Evolutionary conservation across 148 eudicot species (phyloP).

Genomic region (Agrostemma githago): DNA sequence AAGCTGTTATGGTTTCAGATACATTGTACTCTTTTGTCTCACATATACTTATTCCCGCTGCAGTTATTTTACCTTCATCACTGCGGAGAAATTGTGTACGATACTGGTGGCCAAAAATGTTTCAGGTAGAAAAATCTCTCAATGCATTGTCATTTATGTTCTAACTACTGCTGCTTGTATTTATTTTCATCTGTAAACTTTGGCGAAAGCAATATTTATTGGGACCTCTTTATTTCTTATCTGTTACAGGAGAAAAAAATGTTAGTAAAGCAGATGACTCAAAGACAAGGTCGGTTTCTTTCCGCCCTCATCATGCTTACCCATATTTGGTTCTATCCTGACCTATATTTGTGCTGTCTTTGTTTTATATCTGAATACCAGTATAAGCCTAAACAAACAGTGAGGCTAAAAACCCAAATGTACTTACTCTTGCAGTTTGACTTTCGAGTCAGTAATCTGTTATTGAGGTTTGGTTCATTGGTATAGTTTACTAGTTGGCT

Average conservation of each 20-base stretch:
- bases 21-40: neutral
- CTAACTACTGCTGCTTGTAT: neutral
- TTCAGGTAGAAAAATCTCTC: conserved; percentile 38
- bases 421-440: neutral
- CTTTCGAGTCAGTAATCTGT: neutral
- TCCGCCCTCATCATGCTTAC: conserved; percentile 1
- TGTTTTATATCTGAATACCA: neutral
- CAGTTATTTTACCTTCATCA: conserved; percentile 69
- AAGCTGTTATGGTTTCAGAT: neutral
- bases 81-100: conserved; percentile 51
- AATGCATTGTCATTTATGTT: neutral
- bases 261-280: conserved; percentile 29
- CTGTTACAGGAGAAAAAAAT: conserved; percentile 27
- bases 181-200: neutral
- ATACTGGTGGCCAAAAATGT: conserved; percentile 36
- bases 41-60: conserved; percentile 15
- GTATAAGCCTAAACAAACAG: neutral
- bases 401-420: neutral
- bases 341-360: neutral
- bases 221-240: neutral
- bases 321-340: neutral
- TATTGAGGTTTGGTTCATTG: neutral
- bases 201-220: neutral
- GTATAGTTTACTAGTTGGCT: neutral
- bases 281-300: conserved; percentile 47